A percentile compares a stretch with the other conserved stretches of the same genome.
phyloP scores from a whole-genome alignment of 352 stramenopile species.

The Phytopythium mirpurense region DNA sequence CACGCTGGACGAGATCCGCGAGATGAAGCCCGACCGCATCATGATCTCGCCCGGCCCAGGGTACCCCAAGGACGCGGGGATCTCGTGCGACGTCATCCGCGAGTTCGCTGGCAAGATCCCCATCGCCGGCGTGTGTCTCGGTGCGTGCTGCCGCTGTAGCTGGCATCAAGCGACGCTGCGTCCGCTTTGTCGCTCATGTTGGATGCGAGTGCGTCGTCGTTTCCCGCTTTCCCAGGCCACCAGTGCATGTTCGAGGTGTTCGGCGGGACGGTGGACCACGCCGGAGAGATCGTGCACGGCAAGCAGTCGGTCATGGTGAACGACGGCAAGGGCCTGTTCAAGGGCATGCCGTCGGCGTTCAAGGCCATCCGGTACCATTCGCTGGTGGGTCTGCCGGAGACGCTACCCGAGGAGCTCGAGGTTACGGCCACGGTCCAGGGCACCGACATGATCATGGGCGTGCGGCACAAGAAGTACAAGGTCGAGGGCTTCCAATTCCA shows the following conservation, averaged over 20 bases:
- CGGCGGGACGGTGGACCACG: constrained; percentile 77
- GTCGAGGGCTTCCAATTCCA: constrained; percentile 89
- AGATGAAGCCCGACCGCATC: constrained; percentile 78
- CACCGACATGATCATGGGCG: constrained; percentile 87
- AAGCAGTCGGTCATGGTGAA: constrained; percentile 82
- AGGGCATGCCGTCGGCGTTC: constrained; percentile 72
- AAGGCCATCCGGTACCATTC: constrained; percentile 87
- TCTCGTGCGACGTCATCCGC: constrained; percentile 82
- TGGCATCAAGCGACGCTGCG: too few species aligned
- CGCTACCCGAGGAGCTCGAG: constrained; percentile 66
- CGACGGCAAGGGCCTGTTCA: constrained; percentile 84
- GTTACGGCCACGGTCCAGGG: constrained; percentile 81
- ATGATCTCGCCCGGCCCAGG: constrained; percentile 85
- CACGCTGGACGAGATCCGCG: constrained; percentile 70
- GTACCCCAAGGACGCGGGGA: constrained; percentile 75
- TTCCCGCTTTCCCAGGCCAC: constrained; percentile 29
- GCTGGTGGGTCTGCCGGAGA: constrained; percentile 78
- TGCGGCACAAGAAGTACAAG: constrained; percentile 83
- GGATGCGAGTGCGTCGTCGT: not conserved
- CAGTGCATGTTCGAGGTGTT: constrained; percentile 89
- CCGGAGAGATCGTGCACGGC: constrained; percentile 85
- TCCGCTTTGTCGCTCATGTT: not conserved
- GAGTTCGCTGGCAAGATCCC: constrained; percentile 77
- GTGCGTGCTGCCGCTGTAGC: constrained; percentile 14
- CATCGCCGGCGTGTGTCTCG: constrained; percentile 80